A percentile compares a stretch with the other conserved stretches of the same genome.
Evolutionary conservation across 805 yeast species (phyloP).

Genomic region (Ogataea zsoltii): DNA sequence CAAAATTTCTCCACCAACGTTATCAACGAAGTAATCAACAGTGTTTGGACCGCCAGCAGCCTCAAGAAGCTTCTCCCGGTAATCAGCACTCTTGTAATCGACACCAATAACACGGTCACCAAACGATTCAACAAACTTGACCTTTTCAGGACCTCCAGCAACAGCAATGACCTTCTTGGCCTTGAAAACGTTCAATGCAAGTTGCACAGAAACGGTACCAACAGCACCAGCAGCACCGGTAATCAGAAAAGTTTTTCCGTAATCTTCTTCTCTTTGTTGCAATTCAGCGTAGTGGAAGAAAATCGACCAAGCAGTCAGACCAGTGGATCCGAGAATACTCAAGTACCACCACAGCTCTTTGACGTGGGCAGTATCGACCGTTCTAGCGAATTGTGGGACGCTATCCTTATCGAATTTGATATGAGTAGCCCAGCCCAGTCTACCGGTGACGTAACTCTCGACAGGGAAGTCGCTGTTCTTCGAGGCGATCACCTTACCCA

Average conservation of each 20-base stretch:
- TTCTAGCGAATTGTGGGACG: background rate
- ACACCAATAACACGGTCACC: slow-evolving; percentile 41
- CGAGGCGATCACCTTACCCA: slow-evolving; percentile 48
- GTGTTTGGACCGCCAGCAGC: slow-evolving; percentile 50
- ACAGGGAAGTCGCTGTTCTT: slow-evolving; percentile 32
- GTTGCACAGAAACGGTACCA: slow-evolving; percentile 59
- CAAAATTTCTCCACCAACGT: slow-evolving; percentile 63
- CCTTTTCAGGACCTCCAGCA: slow-evolving; percentile 60
- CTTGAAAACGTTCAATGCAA: slow-evolving; percentile 52
- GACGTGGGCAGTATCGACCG: slow-evolving; percentile 28
- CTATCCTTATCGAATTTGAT: slow-evolving; percentile 34
- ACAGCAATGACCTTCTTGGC: slow-evolving; percentile 61
- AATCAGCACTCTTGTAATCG: slow-evolving; percentile 49
- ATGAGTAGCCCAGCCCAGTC: slow-evolving; percentile 51
- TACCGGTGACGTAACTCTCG: slow-evolving; percentile 46
- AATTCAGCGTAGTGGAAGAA: slow-evolving; percentile 51
- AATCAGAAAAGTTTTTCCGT: slow-evolving; percentile 48
- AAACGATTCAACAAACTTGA: slow-evolving; percentile 48
- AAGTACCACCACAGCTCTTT: slow-evolving; percentile 46
- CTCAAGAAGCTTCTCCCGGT: slow-evolving; percentile 36
- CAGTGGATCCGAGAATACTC: slow-evolving; percentile 55
- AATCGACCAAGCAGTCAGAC: slow-evolving; percentile 62
- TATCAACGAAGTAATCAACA: slow-evolving; percentile 54
- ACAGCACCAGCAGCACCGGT: slow-evolving; percentile 78
- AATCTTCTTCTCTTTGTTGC: slow-evolving; percentile 24